Evolutionary conservation across 495 filamentous ascomycete species (phyloP), one percentile per base, ranked within the genome.

Genomic region (Annulohypoxylon bovei): DNA sequence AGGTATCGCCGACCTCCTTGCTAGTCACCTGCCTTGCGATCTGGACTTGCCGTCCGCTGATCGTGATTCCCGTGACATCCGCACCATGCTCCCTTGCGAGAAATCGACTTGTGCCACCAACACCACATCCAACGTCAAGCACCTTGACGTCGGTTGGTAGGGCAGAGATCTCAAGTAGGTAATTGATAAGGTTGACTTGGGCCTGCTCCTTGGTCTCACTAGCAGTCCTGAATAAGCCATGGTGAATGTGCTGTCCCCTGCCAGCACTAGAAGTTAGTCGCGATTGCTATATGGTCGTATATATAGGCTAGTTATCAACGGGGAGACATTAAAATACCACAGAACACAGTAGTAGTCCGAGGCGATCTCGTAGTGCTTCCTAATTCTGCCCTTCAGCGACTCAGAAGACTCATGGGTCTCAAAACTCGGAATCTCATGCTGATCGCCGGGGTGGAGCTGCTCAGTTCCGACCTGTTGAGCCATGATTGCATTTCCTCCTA

Each of bases 221-320:
- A 37, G 85, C 77, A 9, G 72, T 69, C 28, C 58, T 71, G 81
- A 83, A 85, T 70, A 83, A 81, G 28, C 86, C 86, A 67, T 88
- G 86, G 65, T 88, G 86, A 70, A 88, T 88, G 70, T 88, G 86
- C 63, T 88, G 86, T 35, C 86, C 86, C 86, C 85, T 88, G 56
- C 4, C 14, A 11, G 37, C 11, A 6, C 39, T 16, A 32, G 22
- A 60, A n/a, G 30, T 46, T 47, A 60, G 39, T 33, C 28, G 14
- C 32, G 22, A 27, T 9, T 20, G 8, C 7, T 18, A 57, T 9
- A 25, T 6, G 49, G 25, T 27, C n/a, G n/a, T n/a, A n/a, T n/a
- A n/a, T n/a, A n/a, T n/a, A n/a, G n/a, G n/a, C n/a, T n/a, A n/a
- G n/a, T n/a, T n/a, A n/a, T n/a, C n/a, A 27, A 8, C 39, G 11